These are phyloP conservation scores for Neonectria faginata DNA, from an alignment of 2,329 filamentous ascomycete species.

Conservation along the genomic window DNA sequence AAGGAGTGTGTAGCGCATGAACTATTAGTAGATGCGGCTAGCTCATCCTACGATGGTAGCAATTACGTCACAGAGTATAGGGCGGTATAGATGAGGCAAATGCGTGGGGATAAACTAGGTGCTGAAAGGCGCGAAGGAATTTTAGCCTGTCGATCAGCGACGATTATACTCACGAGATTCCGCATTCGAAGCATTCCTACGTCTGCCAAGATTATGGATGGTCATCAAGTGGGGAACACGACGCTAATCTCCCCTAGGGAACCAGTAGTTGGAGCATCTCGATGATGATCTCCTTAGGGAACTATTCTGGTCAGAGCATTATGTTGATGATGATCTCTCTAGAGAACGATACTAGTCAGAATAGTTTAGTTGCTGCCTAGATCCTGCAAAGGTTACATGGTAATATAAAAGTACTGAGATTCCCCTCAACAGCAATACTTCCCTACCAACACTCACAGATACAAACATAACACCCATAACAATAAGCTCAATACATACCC, in stretches of 20 bases:
- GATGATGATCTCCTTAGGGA: background rate
- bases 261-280: background rate
- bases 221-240: background rate
- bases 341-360: background rate
- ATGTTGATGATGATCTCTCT: no score
- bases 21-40: background rate
- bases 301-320: no score
- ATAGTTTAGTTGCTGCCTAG: background rate
- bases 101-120: background rate
- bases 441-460: background rate
- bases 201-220: background rate
- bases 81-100: background rate
- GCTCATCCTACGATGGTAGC: background rate
- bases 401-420: background rate
- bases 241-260: background rate
- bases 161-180: background rate
- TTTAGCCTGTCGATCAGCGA: background rate
- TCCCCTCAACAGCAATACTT: background rate
- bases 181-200: background rate
- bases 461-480: no score
- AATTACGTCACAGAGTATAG: constrained; percentile 1
- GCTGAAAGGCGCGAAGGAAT: background rate
- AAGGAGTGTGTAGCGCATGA: background rate
- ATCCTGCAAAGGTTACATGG: background rate
- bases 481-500: background rate